Evolutionary conservation across 208 protist genomes (phyloP).

Genomic region (Crithidia sp.): DNA sequence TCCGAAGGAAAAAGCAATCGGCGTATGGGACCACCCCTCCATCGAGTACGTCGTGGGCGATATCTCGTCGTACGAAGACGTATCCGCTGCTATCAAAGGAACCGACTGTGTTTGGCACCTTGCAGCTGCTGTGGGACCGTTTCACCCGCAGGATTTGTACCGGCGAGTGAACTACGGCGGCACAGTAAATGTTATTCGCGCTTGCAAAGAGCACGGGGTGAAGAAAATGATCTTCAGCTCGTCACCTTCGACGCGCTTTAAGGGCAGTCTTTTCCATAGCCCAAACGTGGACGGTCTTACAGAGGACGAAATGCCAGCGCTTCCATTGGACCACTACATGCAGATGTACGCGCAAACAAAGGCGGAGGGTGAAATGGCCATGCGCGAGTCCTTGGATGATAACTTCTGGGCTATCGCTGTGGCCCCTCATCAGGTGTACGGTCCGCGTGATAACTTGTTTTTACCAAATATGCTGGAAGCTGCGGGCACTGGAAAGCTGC

Average conservation of each 20-base stretch:
- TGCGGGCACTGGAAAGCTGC: conserved; percentile 92
- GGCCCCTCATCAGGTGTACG: conserved; percentile 96
- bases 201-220: conserved; percentile 90
- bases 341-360: conserved; percentile 96
- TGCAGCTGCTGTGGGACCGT: conserved; percentile 94
- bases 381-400: conserved; percentile 74
- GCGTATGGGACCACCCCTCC: conserved; percentile 76
- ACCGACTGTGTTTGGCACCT: conserved; percentile 95
- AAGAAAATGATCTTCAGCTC: conserved; percentile 94
- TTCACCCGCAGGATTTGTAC: conserved; percentile 91
- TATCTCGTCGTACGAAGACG: conserved; percentile 81
- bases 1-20: conserved; percentile 71
- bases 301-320: conserved; percentile 88
- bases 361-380: conserved; percentile 90
- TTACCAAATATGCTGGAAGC: conserved; percentile 95
- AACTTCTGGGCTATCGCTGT: conserved; percentile 91
- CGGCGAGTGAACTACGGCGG: conserved; percentile 92
- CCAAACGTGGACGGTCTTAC: conserved; percentile 92
- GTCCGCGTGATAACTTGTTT: conserved; percentile 95
- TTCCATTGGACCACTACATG: conserved; percentile 91
- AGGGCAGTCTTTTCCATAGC: conserved; percentile 87
- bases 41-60: conserved; percentile 94
- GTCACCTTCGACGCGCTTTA: conserved; percentile 94
- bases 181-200: conserved; percentile 94
- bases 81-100: conserved; percentile 79